Conservation (phyloP, 2,329 filamentous ascomycete genomes). For the Thermochaetoides dissita region DNA sequence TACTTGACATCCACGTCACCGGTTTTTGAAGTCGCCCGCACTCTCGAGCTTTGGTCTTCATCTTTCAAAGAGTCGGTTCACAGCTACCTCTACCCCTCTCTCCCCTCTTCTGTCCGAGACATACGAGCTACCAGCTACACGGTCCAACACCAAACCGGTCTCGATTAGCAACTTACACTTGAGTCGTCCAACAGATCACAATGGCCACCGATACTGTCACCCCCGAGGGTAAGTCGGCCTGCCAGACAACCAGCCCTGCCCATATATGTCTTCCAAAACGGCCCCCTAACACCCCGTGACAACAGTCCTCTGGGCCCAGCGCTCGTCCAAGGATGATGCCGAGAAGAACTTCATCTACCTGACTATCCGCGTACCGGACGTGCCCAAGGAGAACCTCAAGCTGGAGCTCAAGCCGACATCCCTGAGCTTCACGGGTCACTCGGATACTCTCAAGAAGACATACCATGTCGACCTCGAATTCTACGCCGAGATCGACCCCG, state of each 20-base stretch:
- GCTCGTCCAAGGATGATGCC: slow-evolving; percentile 65
- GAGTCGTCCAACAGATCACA: slow-evolving; percentile 7
- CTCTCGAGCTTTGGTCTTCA: background rate
- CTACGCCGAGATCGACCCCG: slow-evolving; percentile 78
- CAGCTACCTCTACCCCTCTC: slow-evolving; percentile 14
- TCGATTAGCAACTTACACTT: slow-evolving; percentile 2
- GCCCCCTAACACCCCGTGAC: background rate
- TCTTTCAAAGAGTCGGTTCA: slow-evolving; percentile 4
- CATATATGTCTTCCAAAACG: background rate
- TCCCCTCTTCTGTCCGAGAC: background rate
- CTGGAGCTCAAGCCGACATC: slow-evolving; percentile 67
- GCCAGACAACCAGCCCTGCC: background rate
- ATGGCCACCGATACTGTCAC: slow-evolving; percentile 14
- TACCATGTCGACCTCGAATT: slow-evolving; percentile 82
- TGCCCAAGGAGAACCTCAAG: slow-evolving; percentile 60
- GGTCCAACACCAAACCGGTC: background rate
- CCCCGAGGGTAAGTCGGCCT: slow-evolving; percentile 16
- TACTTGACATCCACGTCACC: too few relatives aligned
- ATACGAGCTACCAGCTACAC: background rate
- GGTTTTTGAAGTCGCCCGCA: background rate
- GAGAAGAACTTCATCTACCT: slow-evolving; percentile 92
- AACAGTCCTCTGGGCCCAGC: slow-evolving; percentile 92
- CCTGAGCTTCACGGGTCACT: slow-evolving; percentile 72
- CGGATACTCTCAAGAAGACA: slow-evolving; percentile 68
- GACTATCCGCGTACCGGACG: slow-evolving; percentile 78